Evolutionary conservation across 2,329 filamentous ascomycete species (phyloP).

Genomic region (Leptographium galeiforme): DNA sequence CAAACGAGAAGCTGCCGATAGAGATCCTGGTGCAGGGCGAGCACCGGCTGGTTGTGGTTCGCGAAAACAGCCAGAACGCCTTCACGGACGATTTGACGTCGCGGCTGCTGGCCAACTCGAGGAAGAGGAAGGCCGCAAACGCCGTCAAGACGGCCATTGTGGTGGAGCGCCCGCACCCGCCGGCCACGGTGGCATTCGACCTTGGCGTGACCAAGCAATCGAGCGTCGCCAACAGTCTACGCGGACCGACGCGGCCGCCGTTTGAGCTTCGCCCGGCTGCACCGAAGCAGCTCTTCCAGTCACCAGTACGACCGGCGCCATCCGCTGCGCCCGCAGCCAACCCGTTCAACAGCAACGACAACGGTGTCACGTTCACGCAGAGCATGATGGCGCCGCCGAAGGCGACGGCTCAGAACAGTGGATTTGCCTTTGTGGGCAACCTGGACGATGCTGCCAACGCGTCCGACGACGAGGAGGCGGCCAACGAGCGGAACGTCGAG

Average conservation of each 20-base stretch:
- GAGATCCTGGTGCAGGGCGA: constrained; percentile 44
- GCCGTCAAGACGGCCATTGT: constrained; percentile 37
- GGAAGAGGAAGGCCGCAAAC: constrained; percentile 24
- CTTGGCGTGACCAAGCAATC: constrained; percentile 29
- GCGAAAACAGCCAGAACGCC: constrained; percentile 30
- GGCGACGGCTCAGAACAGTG: constrained; percentile 8
- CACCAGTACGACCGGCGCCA: neutral
- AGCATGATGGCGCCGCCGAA: constrained; percentile 14
- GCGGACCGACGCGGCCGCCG: constrained; percentile 10
- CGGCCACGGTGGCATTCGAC: constrained; percentile 33
- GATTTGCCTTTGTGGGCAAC: constrained; percentile 36
- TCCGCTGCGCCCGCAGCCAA: neutral
- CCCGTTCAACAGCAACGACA: constrained; percentile 12
- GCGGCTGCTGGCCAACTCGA: constrained; percentile 18
- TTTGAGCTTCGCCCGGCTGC: neutral
- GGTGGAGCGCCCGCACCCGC: constrained; percentile 32
- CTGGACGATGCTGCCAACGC: constrained; percentile 40
- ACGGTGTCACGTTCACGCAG: constrained; percentile 15
- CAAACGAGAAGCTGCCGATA: constrained; percentile 24
- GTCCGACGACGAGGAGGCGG: constrained; percentile 33
- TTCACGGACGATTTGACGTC: constrained; percentile 12
- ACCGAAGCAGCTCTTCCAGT: constrained; percentile 7
- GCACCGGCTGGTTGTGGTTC: constrained; percentile 39
- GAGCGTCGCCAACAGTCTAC: constrained; percentile 16
- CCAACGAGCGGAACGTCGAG: constrained; percentile 37